Conservation (phyloP, 139 green algal genomes). For the Raphidocelis subcapitata region DNA sequence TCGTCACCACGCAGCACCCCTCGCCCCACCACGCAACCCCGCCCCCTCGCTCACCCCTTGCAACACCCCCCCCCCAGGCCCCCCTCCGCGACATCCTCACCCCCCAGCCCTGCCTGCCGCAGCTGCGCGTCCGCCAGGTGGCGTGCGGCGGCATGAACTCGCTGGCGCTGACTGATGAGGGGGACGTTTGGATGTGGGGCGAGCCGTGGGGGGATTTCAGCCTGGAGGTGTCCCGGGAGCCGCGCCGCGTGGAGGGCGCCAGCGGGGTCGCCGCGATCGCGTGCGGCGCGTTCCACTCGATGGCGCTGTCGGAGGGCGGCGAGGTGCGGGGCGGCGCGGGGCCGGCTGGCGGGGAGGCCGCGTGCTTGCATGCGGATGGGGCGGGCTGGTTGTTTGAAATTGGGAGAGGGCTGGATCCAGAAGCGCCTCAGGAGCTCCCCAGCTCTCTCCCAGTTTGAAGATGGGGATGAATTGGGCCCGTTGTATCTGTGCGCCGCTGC, state of each 20-base stretch:
- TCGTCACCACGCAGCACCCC: too few species aligned
- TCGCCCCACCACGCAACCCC: too few species aligned
- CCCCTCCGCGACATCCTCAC: slow-evolving; percentile 17
- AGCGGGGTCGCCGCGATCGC: slow-evolving; percentile 63
- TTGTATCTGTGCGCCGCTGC: too few species aligned
- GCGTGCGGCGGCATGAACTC: slow-evolving; percentile 91
- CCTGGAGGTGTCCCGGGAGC: slow-evolving; percentile 50
- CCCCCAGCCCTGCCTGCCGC: slow-evolving; percentile 18
- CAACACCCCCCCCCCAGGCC: background rate
- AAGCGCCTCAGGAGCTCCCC: too few species aligned
- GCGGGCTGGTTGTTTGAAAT: too few species aligned
- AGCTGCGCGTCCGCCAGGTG: slow-evolving; percentile 53
- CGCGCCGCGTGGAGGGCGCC: slow-evolving; percentile 46
- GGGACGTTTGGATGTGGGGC: slow-evolving; percentile 75
- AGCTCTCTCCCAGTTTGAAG: too few species aligned
- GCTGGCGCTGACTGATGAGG: slow-evolving; percentile 77
- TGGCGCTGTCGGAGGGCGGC: slow-evolving; percentile 62
- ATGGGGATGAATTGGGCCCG: too few species aligned
- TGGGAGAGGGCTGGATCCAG: too few species aligned
- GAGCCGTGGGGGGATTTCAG: slow-evolving; percentile 86
- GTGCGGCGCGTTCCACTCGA: slow-evolving; percentile 88
- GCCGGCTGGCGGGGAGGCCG: too few species aligned
- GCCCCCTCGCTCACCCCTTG: too few species aligned
- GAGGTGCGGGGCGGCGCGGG: too few species aligned
- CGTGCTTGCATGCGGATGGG: too few species aligned